phyloP scores from a whole-genome alignment of 768 basidiomycete species.

The Tricholoma terreum region DNA sequence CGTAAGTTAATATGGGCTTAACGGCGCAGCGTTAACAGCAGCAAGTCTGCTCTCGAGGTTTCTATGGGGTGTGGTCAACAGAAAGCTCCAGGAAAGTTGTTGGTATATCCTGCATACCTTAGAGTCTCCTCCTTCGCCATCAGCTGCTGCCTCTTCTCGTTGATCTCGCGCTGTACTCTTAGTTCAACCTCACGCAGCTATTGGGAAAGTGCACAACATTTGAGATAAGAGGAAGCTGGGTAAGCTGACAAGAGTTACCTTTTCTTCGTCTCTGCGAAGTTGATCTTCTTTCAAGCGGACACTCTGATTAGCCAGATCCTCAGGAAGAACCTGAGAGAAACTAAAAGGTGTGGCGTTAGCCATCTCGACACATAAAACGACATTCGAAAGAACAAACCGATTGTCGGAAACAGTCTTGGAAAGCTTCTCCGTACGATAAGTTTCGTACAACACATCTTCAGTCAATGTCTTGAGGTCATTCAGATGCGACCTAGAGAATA shows the following conservation, averaged over 20 bases:
- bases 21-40: conserved; percentile 39
- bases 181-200: conserved; percentile 84
- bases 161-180: conserved; percentile 83
- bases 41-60: conserved; percentile 60
- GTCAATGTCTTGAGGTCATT: conserved; percentile 83
- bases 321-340: conserved; percentile 75
- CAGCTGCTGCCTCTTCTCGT: conserved; percentile 82
- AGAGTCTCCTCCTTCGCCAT: conserved; percentile 84
- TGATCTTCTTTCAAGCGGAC: conserved; percentile 90
- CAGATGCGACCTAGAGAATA: conserved; percentile 60
- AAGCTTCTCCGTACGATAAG: conserved; percentile 87
- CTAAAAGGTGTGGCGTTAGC: conserved; percentile 21
- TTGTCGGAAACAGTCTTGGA: conserved; percentile 63
- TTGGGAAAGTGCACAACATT: conserved; percentile 2
- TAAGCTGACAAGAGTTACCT: conserved; percentile 35
- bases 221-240: not conserved
- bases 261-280: conserved; percentile 83
- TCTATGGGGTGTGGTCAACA: conserved; percentile 23
- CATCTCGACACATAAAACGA: conserved; percentile 1
- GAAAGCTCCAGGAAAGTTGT: not conserved
- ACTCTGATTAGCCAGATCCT: conserved; percentile 82
- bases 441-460: conserved; percentile 83
- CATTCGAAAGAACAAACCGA: conserved; percentile 33
- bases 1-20: conserved; percentile 10
- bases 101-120: conserved; percentile 38